These are phyloP conservation scores for Physcia stellaris DNA, from an alignment of 495 filamentous ascomycete species.

Conservation along the genomic window DNA sequence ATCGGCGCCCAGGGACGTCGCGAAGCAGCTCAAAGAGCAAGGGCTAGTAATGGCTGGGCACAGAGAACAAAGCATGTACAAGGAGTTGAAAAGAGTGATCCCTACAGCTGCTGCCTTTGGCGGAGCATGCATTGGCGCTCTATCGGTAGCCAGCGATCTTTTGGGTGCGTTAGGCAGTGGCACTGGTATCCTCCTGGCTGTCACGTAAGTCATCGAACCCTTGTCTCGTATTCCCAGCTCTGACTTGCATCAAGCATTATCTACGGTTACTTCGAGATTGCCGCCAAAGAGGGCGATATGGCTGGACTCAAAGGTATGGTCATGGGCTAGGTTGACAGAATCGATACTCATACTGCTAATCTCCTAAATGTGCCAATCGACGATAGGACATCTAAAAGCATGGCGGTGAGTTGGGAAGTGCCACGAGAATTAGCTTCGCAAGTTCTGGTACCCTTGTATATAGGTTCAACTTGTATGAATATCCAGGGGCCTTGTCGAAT, in stretches of 20 bases:
- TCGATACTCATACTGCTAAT: background rate
- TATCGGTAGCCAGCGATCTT: constrained; percentile 90
- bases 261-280: constrained; percentile 98
- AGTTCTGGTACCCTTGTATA: too few species aligned
- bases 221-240: background rate
- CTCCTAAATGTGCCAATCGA: too few species aligned
- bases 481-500: background rate
- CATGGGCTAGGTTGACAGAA: constrained; percentile 15
- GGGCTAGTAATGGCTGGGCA: constrained; percentile 99
- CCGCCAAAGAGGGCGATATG: constrained; percentile 94
- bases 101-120: constrained; percentile 97
- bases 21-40: constrained; percentile 99
- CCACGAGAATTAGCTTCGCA: too few species aligned
- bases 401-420: too few species aligned
- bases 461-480: background rate
- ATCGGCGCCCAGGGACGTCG: constrained; percentile 92
- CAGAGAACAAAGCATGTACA: constrained; percentile 99
- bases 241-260: constrained; percentile 57
- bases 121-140: constrained; percentile 96
- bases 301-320: constrained; percentile 65
- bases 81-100: constrained; percentile 98
- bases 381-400: too few species aligned
- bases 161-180: constrained; percentile 92
- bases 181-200: constrained; percentile 94
- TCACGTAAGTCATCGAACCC: constrained; percentile 62